Conservation (phyloP, 23 red algal species). For the Chondrus crispus region DNA sequence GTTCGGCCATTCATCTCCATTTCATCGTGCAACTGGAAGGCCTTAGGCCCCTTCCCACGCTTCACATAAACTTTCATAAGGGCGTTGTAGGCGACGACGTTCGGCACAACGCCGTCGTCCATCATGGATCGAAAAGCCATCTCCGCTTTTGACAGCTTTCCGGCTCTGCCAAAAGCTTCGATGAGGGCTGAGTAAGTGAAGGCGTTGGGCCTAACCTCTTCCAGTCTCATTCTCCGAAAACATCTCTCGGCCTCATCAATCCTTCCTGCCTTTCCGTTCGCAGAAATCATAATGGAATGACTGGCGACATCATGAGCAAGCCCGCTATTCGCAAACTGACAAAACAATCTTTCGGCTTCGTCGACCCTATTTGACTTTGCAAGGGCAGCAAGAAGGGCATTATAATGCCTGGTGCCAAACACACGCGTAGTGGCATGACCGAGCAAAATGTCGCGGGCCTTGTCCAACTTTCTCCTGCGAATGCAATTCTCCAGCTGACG, state of each 20-base stretch:
- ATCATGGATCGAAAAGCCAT: constrained; percentile 65
- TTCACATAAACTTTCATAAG: constrained; percentile 91
- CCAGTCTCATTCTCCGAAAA: constrained; percentile 53
- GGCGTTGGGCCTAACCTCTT: constrained; percentile 77
- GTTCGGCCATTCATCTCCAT: constrained; percentile 62
- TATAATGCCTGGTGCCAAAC: constrained; percentile 58
- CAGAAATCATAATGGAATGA: constrained; percentile 82
- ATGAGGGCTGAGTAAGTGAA: constrained; percentile 95
- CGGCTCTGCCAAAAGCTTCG: constrained; percentile 77
- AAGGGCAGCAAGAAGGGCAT: constrained; percentile 68
- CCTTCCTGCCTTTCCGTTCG: constrained; percentile 67
- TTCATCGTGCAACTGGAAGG: constrained; percentile 70
- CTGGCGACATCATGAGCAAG: constrained; percentile 68
- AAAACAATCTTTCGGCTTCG: constrained; percentile 63
- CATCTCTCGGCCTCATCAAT: constrained; percentile 46
- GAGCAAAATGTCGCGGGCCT: constrained; percentile 40
- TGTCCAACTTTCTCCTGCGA: constrained; percentile 44
- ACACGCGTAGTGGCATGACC: background rate
- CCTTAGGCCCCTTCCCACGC: constrained; percentile 54
- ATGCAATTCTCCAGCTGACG: constrained; percentile 65
- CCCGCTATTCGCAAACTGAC: constrained; percentile 13
- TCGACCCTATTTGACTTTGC: constrained; percentile 61
- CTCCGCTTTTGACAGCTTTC: constrained; percentile 61
- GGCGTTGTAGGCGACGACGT: constrained; percentile 97
- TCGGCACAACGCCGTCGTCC: constrained; percentile 57